These are phyloP conservation scores for Rhizopogon vulgaris DNA, from an alignment of 768 basidiomycete genomes.

Conservation along the genomic window DNA sequence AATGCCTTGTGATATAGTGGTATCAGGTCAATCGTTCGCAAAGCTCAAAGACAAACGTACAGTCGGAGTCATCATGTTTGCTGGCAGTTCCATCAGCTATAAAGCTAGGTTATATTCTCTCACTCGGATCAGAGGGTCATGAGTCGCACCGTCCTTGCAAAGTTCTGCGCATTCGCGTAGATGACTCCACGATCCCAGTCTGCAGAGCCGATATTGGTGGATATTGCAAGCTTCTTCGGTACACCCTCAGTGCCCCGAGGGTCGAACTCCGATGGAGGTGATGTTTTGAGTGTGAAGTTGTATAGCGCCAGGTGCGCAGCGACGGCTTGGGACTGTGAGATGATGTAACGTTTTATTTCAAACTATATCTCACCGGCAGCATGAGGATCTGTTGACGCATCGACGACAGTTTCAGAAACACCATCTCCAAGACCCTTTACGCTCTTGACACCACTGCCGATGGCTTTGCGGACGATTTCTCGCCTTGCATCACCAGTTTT, in stretches of 20 bases:
- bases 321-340: slow-evolving; percentile 43
- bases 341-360: background rate
- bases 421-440: slow-evolving; percentile 55
- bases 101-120: background rate
- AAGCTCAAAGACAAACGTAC: slow-evolving; percentile 28
- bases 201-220: slow-evolving; percentile 36
- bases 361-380: slow-evolving; percentile 51
- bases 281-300: slow-evolving; percentile 75
- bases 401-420: slow-evolving; percentile 55
- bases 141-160: slow-evolving; percentile 61
- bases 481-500: slow-evolving; percentile 42
- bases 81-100: slow-evolving; percentile 80
- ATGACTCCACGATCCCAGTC: slow-evolving; percentile 71
- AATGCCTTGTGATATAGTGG: slow-evolving; percentile 43
- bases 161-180: slow-evolving; percentile 74
- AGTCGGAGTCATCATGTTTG: slow-evolving; percentile 82
- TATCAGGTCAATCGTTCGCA: background rate
- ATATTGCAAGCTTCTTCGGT: slow-evolving; percentile 44
- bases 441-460: slow-evolving; percentile 69
- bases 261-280: slow-evolving; percentile 58
- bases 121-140: background rate
- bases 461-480: slow-evolving; percentile 65
- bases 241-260: slow-evolving; percentile 48
- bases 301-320: slow-evolving; percentile 71
- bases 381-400: slow-evolving; percentile 64